Percentiles rank a stretch among this genome's conserved stretches.
Evolutionary conservation across 495 filamentous ascomycete species (phyloP).

Genomic region (Hamigera avellanea): DNA sequence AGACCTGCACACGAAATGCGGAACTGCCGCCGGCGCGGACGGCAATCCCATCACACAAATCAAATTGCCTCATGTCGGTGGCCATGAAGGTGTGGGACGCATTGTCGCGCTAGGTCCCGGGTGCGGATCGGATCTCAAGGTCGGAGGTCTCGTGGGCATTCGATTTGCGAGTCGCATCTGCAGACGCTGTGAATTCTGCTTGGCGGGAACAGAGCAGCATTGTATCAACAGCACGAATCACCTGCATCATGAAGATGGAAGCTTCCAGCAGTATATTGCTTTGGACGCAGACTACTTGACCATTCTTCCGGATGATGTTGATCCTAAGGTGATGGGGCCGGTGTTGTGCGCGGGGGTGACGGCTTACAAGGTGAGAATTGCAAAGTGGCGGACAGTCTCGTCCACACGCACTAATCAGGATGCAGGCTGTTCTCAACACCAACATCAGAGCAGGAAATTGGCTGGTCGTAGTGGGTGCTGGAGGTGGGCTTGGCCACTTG

Average conservation of each 20-base stretch:
- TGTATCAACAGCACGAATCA: constrained; percentile 34
- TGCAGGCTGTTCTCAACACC: constrained; percentile 28
- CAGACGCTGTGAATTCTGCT: constrained; percentile 35
- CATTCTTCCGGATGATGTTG: constrained; percentile 32
- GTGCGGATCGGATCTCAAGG: constrained; percentile 16
- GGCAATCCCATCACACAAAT: constrained; percentile 35
- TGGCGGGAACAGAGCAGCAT: constrained; percentile 35
- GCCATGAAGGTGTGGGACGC: constrained; percentile 37
- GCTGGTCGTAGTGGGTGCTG: constrained; percentile 38
- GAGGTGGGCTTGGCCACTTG: constrained; percentile 37
- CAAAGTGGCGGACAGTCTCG: no score
- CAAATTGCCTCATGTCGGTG: constrained; percentile 38
- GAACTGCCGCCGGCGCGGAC: constrained; percentile 29
- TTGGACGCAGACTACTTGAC: constrained; percentile 36
- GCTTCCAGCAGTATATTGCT: constrained; percentile 35
- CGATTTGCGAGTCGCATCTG: constrained; percentile 35
- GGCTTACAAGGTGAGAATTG: constrained; percentile 21
- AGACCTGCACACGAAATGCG: constrained; percentile 39
- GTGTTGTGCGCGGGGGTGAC: constrained; percentile 35
- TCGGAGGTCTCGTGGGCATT: constrained; percentile 35
- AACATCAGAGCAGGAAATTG: constrained; percentile 29
- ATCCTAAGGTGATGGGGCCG: constrained; percentile 30
- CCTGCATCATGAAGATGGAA: constrained; percentile 38
- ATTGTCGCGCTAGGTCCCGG: constrained; percentile 30
- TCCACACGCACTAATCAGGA: not conserved